Percentiles rank a stretch among this genome's conserved stretches.
These are phyloP conservation scores for Paramecium sonneborni DNA, from an alignment of 73 alveolate genomes.

Conservation along the genomic window DNA sequence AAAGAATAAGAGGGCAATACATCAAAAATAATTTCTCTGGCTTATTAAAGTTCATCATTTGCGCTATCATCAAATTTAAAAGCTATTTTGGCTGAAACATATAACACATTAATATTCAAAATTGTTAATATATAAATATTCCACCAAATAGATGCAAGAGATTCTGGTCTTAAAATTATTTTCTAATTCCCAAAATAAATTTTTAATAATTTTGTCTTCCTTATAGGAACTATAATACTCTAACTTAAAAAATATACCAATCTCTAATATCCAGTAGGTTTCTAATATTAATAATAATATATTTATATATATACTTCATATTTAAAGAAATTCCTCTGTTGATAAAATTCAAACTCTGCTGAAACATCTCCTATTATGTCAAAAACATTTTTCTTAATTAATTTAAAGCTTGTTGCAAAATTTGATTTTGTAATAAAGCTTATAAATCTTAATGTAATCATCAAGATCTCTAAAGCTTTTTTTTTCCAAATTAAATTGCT, in stretches of 20 bases:
- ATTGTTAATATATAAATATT: not conserved
- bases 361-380: slow-evolving; percentile 33
- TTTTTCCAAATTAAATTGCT: not conserved
- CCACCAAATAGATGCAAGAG: slow-evolving; percentile 21
- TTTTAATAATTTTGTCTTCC: not conserved
- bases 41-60: not conserved
- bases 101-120: not conserved
- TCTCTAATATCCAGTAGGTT: not conserved
- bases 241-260: not conserved
- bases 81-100: slow-evolving; percentile 24
- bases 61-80: not conserved
- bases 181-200: slow-evolving; percentile 14
- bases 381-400: not conserved
- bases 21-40: not conserved
- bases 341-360: not conserved
- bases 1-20: slow-evolving; percentile 22
- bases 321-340: not conserved
- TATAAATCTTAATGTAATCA: slow-evolving; percentile 9
- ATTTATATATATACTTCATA: not conserved
- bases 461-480: not conserved
- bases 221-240: not conserved
- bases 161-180: slow-evolving; percentile 17
- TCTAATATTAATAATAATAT: not conserved
- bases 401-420: slow-evolving; percentile 41
- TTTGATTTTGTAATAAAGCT: slow-evolving; percentile 50